Evolutionary conservation across 139 green algal genomes (phyloP).

Genomic region (Asterochloris erici): DNA sequence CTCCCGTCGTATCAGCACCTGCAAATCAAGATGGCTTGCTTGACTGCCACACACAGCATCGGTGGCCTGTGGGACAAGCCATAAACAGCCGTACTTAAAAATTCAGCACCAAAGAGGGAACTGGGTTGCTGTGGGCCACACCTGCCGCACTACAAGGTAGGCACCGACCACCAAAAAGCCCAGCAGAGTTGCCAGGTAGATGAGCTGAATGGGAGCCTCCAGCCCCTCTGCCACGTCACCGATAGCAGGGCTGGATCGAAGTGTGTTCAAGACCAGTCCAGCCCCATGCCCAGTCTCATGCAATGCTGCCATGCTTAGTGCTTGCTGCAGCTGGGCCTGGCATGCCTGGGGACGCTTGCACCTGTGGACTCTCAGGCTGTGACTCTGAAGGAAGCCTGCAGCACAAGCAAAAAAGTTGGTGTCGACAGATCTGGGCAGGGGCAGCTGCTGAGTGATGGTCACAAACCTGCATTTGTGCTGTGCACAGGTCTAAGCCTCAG

Average conservation of each 20-base stretch:
- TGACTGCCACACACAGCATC: not conserved
- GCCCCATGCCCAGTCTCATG: too few relatives aligned
- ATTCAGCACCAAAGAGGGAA: not conserved
- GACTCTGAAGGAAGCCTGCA: too few relatives aligned
- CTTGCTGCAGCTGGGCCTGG: too few relatives aligned
- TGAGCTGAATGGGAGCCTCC: slow-evolving; percentile 83
- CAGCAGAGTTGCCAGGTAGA: slow-evolving; percentile 88
- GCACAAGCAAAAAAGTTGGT: too few relatives aligned
- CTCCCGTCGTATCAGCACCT: slow-evolving; percentile 89
- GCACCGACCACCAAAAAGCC: slow-evolving; percentile 81
- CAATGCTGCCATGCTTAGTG: too few relatives aligned
- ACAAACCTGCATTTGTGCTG: too few relatives aligned
- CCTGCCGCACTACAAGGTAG: slow-evolving; percentile 92
- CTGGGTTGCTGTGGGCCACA: not conserved
- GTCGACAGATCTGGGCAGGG: too few relatives aligned
- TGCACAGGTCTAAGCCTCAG: too few relatives aligned
- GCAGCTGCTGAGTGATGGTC: too few relatives aligned
- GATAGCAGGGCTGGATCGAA: slow-evolving; percentile 10
- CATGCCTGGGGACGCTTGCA: too few relatives aligned
- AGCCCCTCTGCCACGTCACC: slow-evolving; percentile 68
- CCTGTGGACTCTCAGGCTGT: too few relatives aligned
- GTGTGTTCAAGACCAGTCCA: too few relatives aligned
- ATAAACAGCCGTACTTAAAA: not conserved
- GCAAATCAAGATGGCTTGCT: not conserved
- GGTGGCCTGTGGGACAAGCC: not conserved